These are phyloP conservation scores for Flaveria brownii DNA, from an alignment of 129 eudicot species.

Conservation along the genomic window DNA sequence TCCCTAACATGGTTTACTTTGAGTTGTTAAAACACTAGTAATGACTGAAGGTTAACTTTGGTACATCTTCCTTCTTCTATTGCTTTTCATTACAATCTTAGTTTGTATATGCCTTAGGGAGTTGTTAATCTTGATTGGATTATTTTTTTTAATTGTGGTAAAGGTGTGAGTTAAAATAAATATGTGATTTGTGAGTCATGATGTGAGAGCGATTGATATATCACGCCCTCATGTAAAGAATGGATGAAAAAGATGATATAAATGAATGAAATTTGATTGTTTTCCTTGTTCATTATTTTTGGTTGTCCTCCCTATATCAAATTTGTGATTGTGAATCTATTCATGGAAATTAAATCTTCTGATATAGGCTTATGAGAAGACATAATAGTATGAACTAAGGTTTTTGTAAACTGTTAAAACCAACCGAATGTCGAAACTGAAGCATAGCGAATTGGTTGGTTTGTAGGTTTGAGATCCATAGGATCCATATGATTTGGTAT, in stretches of 20 bases:
- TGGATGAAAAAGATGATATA: not conserved
- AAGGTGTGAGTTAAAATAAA: not conserved
- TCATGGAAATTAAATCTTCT: too few species aligned
- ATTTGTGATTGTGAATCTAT: too few species aligned
- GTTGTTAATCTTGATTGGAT: not conserved
- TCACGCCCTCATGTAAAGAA: not conserved
- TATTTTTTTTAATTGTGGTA: not conserved
- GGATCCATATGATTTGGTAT: too few species aligned
- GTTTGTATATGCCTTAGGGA: not conserved
- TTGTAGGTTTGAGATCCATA: too few species aligned
- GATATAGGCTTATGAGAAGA: too few species aligned
- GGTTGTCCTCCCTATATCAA: too few species aligned
- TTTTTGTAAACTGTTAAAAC: too few species aligned
- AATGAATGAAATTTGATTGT: not conserved
- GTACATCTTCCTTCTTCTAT: not conserved
- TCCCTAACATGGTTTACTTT: conserved; percentile 19
- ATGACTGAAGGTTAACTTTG: conserved; percentile 14
- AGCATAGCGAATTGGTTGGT: too few species aligned
- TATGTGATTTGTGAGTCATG: not conserved
- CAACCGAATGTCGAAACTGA: too few species aligned
- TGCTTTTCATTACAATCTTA: conserved; percentile 9
- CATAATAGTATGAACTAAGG: too few species aligned
- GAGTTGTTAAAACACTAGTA: conserved; percentile 19
- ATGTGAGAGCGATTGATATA: not conserved
- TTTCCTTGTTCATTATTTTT: not conserved